Base-by-base conservation (phyloP, 2,329 filamentous ascomycete genomes). In the Pseudogymnoascus verrucosus region DNA sequence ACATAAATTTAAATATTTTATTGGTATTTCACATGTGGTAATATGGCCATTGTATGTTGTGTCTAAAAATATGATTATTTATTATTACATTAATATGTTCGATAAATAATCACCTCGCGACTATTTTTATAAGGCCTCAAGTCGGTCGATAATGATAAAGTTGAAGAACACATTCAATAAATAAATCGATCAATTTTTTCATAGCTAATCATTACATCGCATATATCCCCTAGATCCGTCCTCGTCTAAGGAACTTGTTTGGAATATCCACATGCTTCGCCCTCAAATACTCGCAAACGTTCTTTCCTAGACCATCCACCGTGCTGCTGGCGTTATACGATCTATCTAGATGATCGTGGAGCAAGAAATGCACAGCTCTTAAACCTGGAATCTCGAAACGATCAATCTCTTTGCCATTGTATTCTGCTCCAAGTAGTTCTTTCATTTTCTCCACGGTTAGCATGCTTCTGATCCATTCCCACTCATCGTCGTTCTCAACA, bases 401-500 rank as follows among this genome's bases (percentile, higher is more conserved):
- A 47, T 66, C 70, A 65, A 74, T 66, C 67, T 71, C 67, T 61
- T 73, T 71, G 16, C 72, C 64, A 37, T 69, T 69, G 42, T 70
- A 68, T 44, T 69, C 67, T 5, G 64, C 62, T 12, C 64, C 69
- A 16, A 73, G 66, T 42, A 73, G 61, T 63, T 71, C 62, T 12
- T 66, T 67, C 51, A 71, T 65, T 63, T 72, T 69, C 42, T 70
- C 64, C 5, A 69, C 62, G 4, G 66, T 68, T 26, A 72, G 61
- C 19, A 71, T 62, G 12, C 63, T 67, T 10, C 75, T 69, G 14
- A 77, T 64, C 76, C 75, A 77, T 10, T 76, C 70, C 66, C 73
- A 79, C 64, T 78, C 76, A 61, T 77, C 74, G 2, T 68, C 66
- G 61, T 73, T 66, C 0, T 73, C 73, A 4, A 78, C 76, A 65